These are phyloP conservation scores for Yarrowia galli DNA, from an alignment of 1,139 yeast species.

Conservation along the genomic window DNA sequence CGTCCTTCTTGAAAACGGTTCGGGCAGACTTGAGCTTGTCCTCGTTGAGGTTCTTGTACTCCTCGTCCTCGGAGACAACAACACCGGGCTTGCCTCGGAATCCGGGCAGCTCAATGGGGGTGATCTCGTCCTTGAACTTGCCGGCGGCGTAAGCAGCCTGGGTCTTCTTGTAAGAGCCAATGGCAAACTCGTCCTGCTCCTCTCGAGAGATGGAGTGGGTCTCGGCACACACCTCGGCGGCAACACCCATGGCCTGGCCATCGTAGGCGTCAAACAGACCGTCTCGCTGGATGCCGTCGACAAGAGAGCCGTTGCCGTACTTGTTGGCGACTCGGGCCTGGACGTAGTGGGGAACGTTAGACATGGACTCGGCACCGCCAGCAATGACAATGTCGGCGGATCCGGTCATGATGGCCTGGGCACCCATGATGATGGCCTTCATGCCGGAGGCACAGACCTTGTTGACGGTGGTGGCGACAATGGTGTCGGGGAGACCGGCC, in stretches of 20 bases:
- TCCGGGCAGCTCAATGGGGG: slow-evolving; percentile 88
- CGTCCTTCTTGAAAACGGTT: slow-evolving; percentile 88
- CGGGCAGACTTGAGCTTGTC: slow-evolving; percentile 78
- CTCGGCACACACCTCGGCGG: slow-evolving; percentile 93
- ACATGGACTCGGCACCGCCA: slow-evolving; percentile 98
- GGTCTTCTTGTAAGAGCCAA: slow-evolving; percentile 76
- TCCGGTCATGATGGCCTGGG: slow-evolving; percentile 89
- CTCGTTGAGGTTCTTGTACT: slow-evolving; percentile 79
- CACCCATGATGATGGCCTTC: slow-evolving; percentile 88
- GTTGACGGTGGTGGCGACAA: slow-evolving; percentile 89
- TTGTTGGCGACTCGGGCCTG: slow-evolving; percentile 87
- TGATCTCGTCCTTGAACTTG: slow-evolving; percentile 79
- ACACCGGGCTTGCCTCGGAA: slow-evolving; percentile 91
- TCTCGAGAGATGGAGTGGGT: slow-evolving; percentile 68
- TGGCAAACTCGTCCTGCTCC: slow-evolving; percentile 56
- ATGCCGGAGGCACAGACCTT: slow-evolving; percentile 98
- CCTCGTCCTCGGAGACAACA: slow-evolving; percentile 73
- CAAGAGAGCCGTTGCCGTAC: slow-evolving; percentile 78
- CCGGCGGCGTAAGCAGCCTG: slow-evolving; percentile 79
- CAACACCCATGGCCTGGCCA: slow-evolving; percentile 89
- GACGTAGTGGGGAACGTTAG: slow-evolving; percentile 91
- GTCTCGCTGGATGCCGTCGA: slow-evolving; percentile 91
- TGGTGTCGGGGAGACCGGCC: slow-evolving; percentile 80
- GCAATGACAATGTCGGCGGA: slow-evolving; percentile 91
- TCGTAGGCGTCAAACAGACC: slow-evolving; percentile 92